Conservation (phyloP, 306 rosid genomes). For the Trifolium fragiferum region DNA sequence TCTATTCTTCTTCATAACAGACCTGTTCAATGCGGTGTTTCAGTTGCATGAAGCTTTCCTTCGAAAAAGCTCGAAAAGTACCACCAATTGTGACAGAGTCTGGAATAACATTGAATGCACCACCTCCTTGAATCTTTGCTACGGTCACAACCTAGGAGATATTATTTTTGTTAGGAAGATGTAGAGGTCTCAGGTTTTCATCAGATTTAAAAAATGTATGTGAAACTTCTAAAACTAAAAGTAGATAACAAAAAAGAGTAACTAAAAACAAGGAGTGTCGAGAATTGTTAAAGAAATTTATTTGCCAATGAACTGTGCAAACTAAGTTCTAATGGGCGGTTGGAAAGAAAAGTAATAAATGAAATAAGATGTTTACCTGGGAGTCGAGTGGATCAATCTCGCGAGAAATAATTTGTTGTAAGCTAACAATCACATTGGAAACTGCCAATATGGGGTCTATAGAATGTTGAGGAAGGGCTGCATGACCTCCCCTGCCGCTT, state of each 20-base stretch:
- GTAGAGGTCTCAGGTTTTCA: slow-evolving; percentile 15
- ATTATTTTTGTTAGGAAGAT: slow-evolving; percentile 38
- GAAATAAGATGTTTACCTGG: slow-evolving; percentile 55
- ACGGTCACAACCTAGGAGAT: slow-evolving; percentile 79
- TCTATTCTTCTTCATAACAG: slow-evolving; percentile 15
- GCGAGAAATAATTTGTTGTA: slow-evolving; percentile 89
- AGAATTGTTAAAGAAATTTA: background rate
- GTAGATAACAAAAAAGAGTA: background rate
- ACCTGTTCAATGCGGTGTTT: slow-evolving; percentile 80
- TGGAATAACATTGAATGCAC: slow-evolving; percentile 93
- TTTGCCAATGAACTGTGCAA: background rate
- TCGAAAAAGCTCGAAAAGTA: slow-evolving; percentile 87
- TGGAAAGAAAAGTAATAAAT: slow-evolving; percentile 20
- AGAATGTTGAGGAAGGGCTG: slow-evolving; percentile 83
- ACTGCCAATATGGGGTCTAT: slow-evolving; percentile 88
- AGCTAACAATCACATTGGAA: slow-evolving; percentile 74
- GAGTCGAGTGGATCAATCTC: slow-evolving; percentile 89
- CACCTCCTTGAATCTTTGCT: slow-evolving; percentile 90
- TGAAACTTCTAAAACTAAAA: slow-evolving; percentile 15
- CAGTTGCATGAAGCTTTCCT: slow-evolving; percentile 60
- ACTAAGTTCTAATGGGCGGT: background rate
- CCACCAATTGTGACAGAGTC: slow-evolving; percentile 95
- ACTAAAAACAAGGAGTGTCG: slow-evolving; percentile 13
- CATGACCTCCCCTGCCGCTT: slow-evolving; percentile 92
- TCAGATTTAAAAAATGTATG: slow-evolving; percentile 7